Conservation (phyloP, 192 early-diverging fungal species). For the Entomortierella beljakovae region DNA sequence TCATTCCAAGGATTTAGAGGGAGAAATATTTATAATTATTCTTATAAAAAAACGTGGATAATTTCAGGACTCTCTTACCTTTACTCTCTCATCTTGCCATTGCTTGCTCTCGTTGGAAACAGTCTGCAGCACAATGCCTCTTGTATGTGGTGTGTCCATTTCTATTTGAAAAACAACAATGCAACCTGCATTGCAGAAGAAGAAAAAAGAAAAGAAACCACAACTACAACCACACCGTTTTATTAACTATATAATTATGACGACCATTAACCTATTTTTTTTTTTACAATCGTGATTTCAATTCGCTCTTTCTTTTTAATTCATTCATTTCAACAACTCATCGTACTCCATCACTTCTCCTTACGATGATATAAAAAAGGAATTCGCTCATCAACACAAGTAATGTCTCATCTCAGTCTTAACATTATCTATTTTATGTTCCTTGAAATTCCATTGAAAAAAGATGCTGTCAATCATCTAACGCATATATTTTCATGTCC, state of each 20-base stretch:
- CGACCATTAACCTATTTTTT: not conserved
- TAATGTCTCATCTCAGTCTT: conserved; percentile 20
- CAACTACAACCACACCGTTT: too few species aligned
- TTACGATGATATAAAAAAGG: too few species aligned
- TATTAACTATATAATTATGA: too few species aligned
- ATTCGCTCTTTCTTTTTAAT: not conserved
- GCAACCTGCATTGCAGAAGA: too few species aligned
- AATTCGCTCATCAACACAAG: conserved; percentile 69
- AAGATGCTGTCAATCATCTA: not conserved
- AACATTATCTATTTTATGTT: not conserved
- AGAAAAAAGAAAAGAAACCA: too few species aligned
- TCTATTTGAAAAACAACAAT: too few species aligned
- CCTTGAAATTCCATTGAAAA: not conserved
- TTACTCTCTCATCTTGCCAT: not conserved
- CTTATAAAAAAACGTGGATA: too few species aligned
- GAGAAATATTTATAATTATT: too few species aligned
- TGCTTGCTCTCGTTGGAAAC: not conserved
- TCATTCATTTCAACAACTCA: too few species aligned
- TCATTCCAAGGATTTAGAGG: too few species aligned
- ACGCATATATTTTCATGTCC: not conserved
- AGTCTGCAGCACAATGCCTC: not conserved
- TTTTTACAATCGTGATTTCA: not conserved
- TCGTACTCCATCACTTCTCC: too few species aligned
- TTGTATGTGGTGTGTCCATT: not conserved
- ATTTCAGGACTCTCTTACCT: too few species aligned